Conservation (phyloP, 805 yeast species). For the Candida dendrica region DNA sequence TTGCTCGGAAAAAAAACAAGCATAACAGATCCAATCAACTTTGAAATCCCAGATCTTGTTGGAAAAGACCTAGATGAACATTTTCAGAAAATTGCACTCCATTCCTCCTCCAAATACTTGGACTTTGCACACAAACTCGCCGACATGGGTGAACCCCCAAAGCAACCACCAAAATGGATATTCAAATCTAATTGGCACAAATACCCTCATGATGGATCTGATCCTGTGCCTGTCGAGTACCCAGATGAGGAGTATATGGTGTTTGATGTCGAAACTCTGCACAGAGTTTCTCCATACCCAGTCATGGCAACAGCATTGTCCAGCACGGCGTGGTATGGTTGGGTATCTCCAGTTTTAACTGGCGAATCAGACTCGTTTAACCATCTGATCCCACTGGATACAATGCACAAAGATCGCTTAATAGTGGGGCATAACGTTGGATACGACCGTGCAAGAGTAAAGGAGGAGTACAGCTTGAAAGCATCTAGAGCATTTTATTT, state of each 20-base stretch:
- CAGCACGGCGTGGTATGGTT: conserved; percentile 77
- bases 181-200: conserved; percentile 74
- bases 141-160: conserved; percentile 28
- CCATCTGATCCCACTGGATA: conserved; percentile 74
- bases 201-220: conserved; percentile 46
- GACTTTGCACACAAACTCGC: conserved; percentile 41
- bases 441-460: conserved; percentile 80
- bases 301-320: conserved; percentile 78
- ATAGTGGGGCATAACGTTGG: conserved; percentile 88
- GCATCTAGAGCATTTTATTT: conserved; percentile 69
- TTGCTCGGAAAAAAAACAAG: conserved; percentile 73
- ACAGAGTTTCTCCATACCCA: conserved; percentile 67
- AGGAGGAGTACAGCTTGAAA: conserved; percentile 71
- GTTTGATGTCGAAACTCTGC: conserved; percentile 86
- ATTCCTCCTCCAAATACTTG: conserved; percentile 54
- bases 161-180: conserved; percentile 46
- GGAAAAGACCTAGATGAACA: conserved; percentile 80
- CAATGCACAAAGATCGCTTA: conserved; percentile 39
- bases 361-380: conserved; percentile 37
- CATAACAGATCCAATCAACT: conserved; percentile 47
- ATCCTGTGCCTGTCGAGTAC: conserved; percentile 50
- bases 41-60: conserved; percentile 61
- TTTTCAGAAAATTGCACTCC: conserved; percentile 62
- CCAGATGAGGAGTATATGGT: conserved; percentile 71
- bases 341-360: conserved; percentile 85